Conservation (phyloP, 73 alveolate species). For the Paramecium octaurelia region DNA sequence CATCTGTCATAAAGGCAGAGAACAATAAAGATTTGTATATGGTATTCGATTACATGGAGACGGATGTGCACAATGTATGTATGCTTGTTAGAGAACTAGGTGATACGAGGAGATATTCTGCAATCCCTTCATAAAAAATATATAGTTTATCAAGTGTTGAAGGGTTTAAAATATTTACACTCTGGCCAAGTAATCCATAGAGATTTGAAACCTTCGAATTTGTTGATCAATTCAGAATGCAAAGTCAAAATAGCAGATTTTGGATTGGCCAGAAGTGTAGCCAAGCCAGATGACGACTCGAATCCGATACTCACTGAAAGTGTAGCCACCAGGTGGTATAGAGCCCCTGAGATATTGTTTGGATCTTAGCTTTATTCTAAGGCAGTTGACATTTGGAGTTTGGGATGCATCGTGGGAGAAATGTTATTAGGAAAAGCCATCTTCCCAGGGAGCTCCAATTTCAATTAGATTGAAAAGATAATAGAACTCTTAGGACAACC, state of each 20-base stretch:
- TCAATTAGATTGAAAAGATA: constrained; percentile 72
- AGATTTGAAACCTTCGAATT: constrained; percentile 74
- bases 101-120: constrained; percentile 74
- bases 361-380: constrained; percentile 78
- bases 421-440: constrained; percentile 80
- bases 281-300: constrained; percentile 33
- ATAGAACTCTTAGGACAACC: constrained; percentile 83
- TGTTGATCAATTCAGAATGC: constrained; percentile 66
- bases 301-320: constrained; percentile 78
- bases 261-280: constrained; percentile 58
- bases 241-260: constrained; percentile 65
- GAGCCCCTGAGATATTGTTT: constrained; percentile 94
- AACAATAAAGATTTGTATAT: constrained; percentile 83
- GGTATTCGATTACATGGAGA: constrained; percentile 86
- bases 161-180: constrained; percentile 75
- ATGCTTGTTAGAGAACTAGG: background rate
- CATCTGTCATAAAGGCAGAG: constrained; percentile 81
- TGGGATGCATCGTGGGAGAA: constrained; percentile 93
- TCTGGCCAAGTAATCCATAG: constrained; percentile 85
- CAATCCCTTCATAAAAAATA: constrained; percentile 69
- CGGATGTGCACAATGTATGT: constrained; percentile 82
- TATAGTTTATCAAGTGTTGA: constrained; percentile 68
- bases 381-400: constrained; percentile 93
- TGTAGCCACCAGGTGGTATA: constrained; percentile 93
- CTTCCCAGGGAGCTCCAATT: constrained; percentile 88